Evolutionary conservation across 371 early-diverging fungal species (phyloP), one percentile per base, ranked within the genome.

Genomic region (Mortierella sp.): DNA sequence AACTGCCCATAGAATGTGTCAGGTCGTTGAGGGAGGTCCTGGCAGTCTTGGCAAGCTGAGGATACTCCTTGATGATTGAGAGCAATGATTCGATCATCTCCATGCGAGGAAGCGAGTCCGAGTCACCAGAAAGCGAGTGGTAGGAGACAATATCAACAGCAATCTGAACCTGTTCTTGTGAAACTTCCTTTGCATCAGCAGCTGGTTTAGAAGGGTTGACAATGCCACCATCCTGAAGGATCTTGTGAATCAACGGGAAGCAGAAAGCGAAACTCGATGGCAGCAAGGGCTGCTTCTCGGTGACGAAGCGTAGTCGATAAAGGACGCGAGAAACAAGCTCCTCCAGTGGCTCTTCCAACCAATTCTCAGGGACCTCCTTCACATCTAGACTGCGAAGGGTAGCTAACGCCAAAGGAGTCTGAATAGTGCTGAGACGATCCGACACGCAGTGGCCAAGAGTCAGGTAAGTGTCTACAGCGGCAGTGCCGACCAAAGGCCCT

Each of bases 221-320:
- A 55, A 91, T 80, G 21, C 94, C 92, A 43, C 90, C 91, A 60
- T 87, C 83, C 13, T 85, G 73, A 46, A 94, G 85, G 26, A 94
- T 84, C 28, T 89, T 84, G 39, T 87, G 82, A 58, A 95, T 82
- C 31, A 95, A 73, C 21, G 96, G 94, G 82, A 95, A 92, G 55
- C 94, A 79, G 66, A 87, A 92, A n/a, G 92, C 81, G 78, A 96
- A 94, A 14, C 92, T 87, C 6, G 93, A 83, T 24, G 94, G 85
- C 3, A 86, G 73, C 57, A 95, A 81, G 6, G 92, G 88, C 41
- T 81, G 78, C 30, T 82, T 81, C 55, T 89, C 90, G 31, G 90
- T 86, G n/a, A 83, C 80, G 78, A 87, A 83, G 54, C 93, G 89
- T 58, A 94, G 81, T n/a, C 91, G 86, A 67, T 85, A 94, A 30